These are phyloP conservation scores for Mortierella sp. DNA, from an alignment of 371 early-diverging fungal genomes.

Conservation along the genomic window DNA sequence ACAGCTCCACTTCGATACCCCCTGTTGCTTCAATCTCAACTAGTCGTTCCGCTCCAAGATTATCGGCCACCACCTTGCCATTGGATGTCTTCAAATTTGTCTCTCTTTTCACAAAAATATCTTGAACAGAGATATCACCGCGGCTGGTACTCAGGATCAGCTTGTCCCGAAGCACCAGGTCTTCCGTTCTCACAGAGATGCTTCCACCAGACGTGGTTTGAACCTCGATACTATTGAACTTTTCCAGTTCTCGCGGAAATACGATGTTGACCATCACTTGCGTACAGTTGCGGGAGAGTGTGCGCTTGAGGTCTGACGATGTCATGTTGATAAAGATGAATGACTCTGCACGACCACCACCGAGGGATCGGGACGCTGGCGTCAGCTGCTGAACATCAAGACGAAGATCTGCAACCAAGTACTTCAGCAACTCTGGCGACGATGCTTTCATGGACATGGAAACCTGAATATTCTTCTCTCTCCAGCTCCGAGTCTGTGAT, in stretches of 20 bases:
- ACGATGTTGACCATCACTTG: slow-evolving; percentile 8
- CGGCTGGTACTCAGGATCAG: not conserved
- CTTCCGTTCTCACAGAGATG: slow-evolving; percentile 3
- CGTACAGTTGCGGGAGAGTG: slow-evolving; percentile 9
- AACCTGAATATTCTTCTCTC: not conserved
- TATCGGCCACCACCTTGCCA: slow-evolving; percentile 8
- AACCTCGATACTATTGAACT: slow-evolving; percentile 6
- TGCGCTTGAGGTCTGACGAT: not conserved
- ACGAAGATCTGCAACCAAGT: not conserved
- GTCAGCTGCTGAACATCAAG: not conserved
- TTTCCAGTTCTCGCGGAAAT: slow-evolving; percentile 4
- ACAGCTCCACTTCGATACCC: not conserved
- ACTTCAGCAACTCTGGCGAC: not conserved
- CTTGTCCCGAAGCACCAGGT: not conserved
- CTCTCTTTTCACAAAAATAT: not conserved
- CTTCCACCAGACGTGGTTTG: slow-evolving; percentile 2
- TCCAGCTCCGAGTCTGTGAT: not conserved
- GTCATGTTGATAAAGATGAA: slow-evolving; percentile 8
- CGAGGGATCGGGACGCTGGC: too few species aligned
- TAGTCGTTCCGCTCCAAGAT: not conserved
- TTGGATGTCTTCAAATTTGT: not conserved
- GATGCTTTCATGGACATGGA: slow-evolving; percentile 14
- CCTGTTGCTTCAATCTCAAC: not conserved
- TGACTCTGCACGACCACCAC: not conserved
- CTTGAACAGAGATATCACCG: not conserved